phyloP scores from a whole-genome alignment of 306 rosid species.

The Cyamopsis tetragonoloba region DNA sequence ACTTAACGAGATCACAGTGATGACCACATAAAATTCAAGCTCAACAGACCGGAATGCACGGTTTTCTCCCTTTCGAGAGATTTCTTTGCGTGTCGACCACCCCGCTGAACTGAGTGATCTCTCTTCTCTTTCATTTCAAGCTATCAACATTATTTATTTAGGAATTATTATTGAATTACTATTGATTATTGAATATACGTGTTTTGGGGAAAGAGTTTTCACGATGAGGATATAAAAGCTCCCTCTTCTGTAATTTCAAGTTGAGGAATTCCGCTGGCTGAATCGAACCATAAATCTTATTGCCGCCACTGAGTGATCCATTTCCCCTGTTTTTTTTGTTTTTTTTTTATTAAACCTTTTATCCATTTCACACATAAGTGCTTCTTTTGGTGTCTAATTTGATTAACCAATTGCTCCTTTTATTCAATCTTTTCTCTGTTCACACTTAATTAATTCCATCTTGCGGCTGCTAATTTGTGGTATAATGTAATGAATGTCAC shows the following conservation, averaged over 20 bases:
- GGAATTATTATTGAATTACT: too few species aligned
- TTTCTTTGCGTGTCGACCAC: constrained; percentile 62
- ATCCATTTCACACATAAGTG: background rate
- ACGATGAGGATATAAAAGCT: constrained; percentile 63
- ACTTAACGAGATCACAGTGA: constrained; percentile 30
- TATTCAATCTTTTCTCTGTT: too few species aligned
- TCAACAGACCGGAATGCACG: constrained; percentile 92
- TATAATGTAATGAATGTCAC: too few species aligned
- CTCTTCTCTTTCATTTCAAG: too few species aligned
- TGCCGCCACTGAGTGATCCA: constrained; percentile 50
- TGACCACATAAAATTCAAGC: constrained; percentile 69
- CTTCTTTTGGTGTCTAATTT: background rate
- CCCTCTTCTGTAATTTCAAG: constrained; percentile 63
- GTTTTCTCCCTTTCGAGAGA: constrained; percentile 38
- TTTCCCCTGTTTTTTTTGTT: background rate
- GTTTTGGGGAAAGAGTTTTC: constrained; percentile 32
- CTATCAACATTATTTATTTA: too few species aligned
- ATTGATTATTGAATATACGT: too few species aligned
- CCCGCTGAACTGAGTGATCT: constrained; percentile 81
- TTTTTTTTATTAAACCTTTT: background rate
- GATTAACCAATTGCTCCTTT: background rate
- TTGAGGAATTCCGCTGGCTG: constrained; percentile 67
- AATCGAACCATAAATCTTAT: constrained; percentile 52
- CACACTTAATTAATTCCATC: too few species aligned
- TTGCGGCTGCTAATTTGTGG: too few species aligned